Base-by-base conservation (phyloP, 2,329 filamentous ascomycete genomes). In the Escovopsis sp. region DNA sequence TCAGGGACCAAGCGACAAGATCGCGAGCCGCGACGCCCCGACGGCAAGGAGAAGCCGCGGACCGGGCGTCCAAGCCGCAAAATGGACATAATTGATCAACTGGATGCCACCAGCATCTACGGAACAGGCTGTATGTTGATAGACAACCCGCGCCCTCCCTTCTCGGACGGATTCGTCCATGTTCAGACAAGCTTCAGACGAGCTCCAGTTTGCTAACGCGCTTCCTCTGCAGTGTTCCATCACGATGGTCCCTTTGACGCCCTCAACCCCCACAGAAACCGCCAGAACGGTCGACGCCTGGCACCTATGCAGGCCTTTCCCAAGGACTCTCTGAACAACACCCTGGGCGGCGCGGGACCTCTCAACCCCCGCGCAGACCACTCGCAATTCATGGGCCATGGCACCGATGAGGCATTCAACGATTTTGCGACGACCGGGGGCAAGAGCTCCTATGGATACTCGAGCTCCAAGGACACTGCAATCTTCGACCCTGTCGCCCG, bases 221-320 rank as follows among this genome's bases (percentile, higher is more conserved):
- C 12, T 10, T 13, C 5, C 11, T 29, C 15, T 33, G 27, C 53
- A 94, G 87, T 94, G 51, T 94, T 96, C 63, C 91, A 98, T 55
- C 91, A 98, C 56, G 91, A 96, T 55, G 91, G 91, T 1, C 91
- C 91, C 5, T 98, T 95, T 54, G 91, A 98, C 61, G 91, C 91
- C 15, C 84, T 91, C 59, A 94, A 94, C 60, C 87, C 91, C 5
- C 84, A 94, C 59, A 84, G 91, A 49, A 98, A 96, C 61, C 79
- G 84, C 44, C 83, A 84, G 56, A 84, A 80, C 52, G 79, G 81
- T 54, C 77, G 80, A 45, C 79, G 83, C n/a, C 25, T 45, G 42
- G 87, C 91, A 7, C 91, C 91, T 1, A 95, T 98, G 86, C 81
- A 94, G 58, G 91, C 91, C 2, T 98, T 96, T 62, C 86, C 91